Conservation (phyloP, 2,329 filamentous ascomycete species). For the Salinomyces thailandicus region DNA sequence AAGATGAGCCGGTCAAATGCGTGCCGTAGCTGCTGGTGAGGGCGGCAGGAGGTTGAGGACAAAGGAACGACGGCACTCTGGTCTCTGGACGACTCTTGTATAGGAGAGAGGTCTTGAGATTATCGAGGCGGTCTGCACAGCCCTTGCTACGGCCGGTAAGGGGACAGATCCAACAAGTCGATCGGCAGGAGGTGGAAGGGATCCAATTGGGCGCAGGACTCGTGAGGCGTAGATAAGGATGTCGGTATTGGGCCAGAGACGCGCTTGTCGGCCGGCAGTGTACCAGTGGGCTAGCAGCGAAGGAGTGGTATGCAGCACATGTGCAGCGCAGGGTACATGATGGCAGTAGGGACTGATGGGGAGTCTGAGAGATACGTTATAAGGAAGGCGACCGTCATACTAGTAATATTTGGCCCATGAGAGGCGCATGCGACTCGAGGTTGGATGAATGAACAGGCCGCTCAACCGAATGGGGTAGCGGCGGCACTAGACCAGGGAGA, state of each 20-base stretch:
- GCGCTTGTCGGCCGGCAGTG: not conserved
- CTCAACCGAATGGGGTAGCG: too few species aligned
- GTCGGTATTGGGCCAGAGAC: constrained; percentile 1
- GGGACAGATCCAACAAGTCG: constrained; percentile 11
- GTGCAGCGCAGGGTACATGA: not conserved
- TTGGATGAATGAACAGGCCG: not conserved
- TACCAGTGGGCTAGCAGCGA: not conserved
- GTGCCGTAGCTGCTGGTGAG: not conserved
- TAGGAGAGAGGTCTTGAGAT: not conserved
- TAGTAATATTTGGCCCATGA: not conserved
- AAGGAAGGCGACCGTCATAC: not conserved
- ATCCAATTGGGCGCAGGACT: constrained; percentile 3
- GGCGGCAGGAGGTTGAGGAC: not conserved
- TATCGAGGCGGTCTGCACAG: constrained; percentile 21
- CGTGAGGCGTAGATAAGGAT: constrained; percentile 6
- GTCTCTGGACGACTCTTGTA: not conserved
- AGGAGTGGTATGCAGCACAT: not conserved
- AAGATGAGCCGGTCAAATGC: not conserved
- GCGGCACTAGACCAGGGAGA: too few species aligned
- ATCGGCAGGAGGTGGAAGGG: constrained; percentile 4
- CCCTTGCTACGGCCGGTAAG: constrained; percentile 16
- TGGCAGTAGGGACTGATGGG: too few species aligned
- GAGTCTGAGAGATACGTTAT: too few species aligned
- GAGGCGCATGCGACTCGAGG: not conserved
- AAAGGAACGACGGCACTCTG: not conserved